Evolutionary conservation across 257 asterid genomes (phyloP).

Genomic region (Striga asiatica): DNA sequence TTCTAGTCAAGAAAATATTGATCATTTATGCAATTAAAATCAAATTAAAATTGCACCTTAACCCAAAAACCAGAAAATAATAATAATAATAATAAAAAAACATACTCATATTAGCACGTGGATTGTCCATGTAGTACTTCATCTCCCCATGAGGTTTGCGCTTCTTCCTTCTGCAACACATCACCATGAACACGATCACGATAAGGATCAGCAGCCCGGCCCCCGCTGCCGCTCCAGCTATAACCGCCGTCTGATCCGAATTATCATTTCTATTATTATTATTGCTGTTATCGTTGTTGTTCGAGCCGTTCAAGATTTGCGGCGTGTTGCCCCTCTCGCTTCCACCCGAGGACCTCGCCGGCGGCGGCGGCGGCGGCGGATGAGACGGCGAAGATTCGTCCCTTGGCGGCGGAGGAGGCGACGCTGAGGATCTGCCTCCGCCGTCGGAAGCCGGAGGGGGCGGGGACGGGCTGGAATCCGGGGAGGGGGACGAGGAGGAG

Average conservation of each 20-base stretch:
- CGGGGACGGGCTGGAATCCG: conserved; percentile 12
- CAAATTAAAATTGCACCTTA: too few relatives aligned
- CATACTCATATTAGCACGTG: conserved; percentile 37
- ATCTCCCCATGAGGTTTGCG: conserved; percentile 42
- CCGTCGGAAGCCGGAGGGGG: conserved; percentile 14
- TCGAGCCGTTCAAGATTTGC: conserved; percentile 4
- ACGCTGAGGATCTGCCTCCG: too few relatives aligned
- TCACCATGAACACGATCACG: conserved; percentile 29
- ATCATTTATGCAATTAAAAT: too few relatives aligned
- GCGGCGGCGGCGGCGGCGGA: conserved; percentile 19
- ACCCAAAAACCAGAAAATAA: too few relatives aligned
- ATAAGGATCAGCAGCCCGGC: conserved; percentile 42
- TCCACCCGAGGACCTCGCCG: conserved; percentile 21
- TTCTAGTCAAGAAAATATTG: too few relatives aligned
- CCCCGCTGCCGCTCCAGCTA: conserved; percentile 55
- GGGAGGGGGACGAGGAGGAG: not conserved
- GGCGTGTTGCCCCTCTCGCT: not conserved
- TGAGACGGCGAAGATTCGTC: conserved; percentile 18
- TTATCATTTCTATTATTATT: not conserved
- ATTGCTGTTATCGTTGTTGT: not conserved
- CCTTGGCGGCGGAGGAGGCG: conserved; percentile 18
- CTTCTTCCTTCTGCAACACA: conserved; percentile 34
- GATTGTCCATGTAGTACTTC: conserved; percentile 42
- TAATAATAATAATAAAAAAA: not conserved
- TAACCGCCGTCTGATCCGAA: conserved; percentile 20